A percentile compares a stretch with the other conserved stretches of the same genome.
Conservation (phyloP, 2,329 filamentous ascomycete species). For the Neonectria punicea region DNA sequence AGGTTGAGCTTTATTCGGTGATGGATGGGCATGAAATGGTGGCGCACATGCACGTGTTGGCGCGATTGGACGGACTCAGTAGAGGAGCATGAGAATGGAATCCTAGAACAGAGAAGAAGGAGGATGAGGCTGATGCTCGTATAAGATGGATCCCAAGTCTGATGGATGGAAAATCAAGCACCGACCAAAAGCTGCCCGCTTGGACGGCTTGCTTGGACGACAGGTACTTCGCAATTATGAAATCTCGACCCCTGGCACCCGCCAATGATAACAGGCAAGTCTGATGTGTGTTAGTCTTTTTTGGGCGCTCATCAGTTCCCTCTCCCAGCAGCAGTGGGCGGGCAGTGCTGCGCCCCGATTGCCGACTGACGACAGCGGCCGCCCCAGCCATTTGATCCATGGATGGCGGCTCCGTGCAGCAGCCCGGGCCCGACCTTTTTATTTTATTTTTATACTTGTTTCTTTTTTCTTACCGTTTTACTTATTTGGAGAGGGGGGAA, state of each 20-base stretch:
- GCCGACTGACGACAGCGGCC: not conserved
- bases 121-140: not conserved
- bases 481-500: no score
- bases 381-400: not conserved
- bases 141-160: not conserved
- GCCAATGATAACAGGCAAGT: not conserved
- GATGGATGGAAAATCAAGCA: not conserved
- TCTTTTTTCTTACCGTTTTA: no score
- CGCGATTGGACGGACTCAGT: not conserved
- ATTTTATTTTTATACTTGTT: no score
- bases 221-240: not conserved
- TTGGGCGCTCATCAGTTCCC: not conserved
- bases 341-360: constrained; percentile 16
- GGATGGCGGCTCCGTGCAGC: not conserved
- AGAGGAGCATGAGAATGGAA: not conserved
- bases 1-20: not conserved
- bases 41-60: constrained; percentile 1
- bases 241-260: not conserved
- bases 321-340: not conserved
- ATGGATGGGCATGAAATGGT: not conserved
- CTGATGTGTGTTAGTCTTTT: not conserved
- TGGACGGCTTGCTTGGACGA: not conserved
- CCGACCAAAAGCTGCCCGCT: no score
- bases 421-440: not conserved
- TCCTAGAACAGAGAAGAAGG: not conserved